Base-by-base conservation (phyloP, 352 stramenopile species). In the Aphanomyces invadans region DNA sequence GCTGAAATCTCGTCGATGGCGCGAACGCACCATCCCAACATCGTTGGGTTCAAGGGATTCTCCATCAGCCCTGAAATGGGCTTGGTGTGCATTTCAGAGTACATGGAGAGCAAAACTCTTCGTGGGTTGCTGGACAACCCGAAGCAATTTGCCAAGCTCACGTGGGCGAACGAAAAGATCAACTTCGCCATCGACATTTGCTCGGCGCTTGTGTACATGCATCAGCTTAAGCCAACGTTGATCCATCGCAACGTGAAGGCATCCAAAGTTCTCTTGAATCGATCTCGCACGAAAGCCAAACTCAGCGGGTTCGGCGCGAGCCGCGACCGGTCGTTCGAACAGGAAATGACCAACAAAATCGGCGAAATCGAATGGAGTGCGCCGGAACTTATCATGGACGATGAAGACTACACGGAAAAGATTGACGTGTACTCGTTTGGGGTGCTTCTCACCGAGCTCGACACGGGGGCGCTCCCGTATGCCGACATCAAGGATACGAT, bases 201-300 rank as follows among this genome's bases (percentile, higher is more conserved):
- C 3, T 77, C 86, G 29, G 80, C 77, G 0, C 66, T 89, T 0
- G 76, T 84, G 25, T 89, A 89, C 56, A 63, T 84, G 45, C 80
- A 89, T 52, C 83, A 76, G 5, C 80, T 87, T 46, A 71, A 69
- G 2, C 69, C 73, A 0, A 39, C 65, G 44, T 36, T 89, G 0
- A 71, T 89, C 7, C 80, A 89, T 39, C 78, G 80, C 7, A 78
- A 89, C 53, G 62, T 89, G 15, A 89, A 87, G 33, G 83, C 79
- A 0, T 70, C 77, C 0, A 87, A 87, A n/a, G 70, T 89, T n/a
- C 53, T 89, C 21, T 45, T 87, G 9, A 63, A 70, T 4, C 82
- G 89, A 33, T 71, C 69, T 0, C 31, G 81, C 1, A 71, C 76
- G 0, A 71, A 78, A 62, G 76, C 77, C 19, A 87, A 89, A 46